Evolutionary conservation across 805 yeast species (phyloP).

Genomic region (Alloascoidea africana): DNA sequence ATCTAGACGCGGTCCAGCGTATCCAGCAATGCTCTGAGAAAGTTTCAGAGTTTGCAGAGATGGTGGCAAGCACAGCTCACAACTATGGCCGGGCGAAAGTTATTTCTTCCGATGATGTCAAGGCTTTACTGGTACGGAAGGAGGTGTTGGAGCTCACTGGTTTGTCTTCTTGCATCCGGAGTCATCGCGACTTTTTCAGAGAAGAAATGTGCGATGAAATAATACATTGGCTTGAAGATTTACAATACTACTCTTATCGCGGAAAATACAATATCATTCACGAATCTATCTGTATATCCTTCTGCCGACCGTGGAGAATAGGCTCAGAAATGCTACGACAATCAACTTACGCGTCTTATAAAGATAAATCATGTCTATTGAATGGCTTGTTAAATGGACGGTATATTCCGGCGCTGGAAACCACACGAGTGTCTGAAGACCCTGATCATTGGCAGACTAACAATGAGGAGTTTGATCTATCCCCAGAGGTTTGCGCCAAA

Average conservation of each 20-base stretch:
- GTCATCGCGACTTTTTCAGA: slow-evolving; percentile 53
- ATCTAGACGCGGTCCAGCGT: slow-evolving; percentile 54
- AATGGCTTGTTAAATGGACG: slow-evolving; percentile 3
- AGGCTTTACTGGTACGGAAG: slow-evolving; percentile 36
- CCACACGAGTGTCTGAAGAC: slow-evolving; percentile 12
- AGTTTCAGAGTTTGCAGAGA: slow-evolving; percentile 46
- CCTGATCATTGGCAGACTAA: slow-evolving; percentile 12
- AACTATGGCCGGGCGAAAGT: slow-evolving; percentile 56
- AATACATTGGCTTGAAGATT: slow-evolving; percentile 44
- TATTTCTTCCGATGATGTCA: slow-evolving; percentile 35
- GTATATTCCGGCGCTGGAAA: not conserved
- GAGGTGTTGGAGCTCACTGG: slow-evolving; percentile 46
- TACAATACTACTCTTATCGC: slow-evolving; percentile 37
- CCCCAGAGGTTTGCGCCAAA: too few species aligned
- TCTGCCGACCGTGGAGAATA: slow-evolving; percentile 44
- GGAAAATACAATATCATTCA: slow-evolving; percentile 32
- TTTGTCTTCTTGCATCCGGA: slow-evolving; percentile 47
- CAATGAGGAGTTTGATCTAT: too few species aligned
- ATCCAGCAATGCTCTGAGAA: slow-evolving; percentile 51
- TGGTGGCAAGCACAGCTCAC: slow-evolving; percentile 56
- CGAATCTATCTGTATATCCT: slow-evolving; percentile 37
- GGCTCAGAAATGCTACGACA: slow-evolving; percentile 24
- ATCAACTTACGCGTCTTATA: too few species aligned
- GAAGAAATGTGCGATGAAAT: slow-evolving; percentile 74
- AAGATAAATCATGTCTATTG: not conserved